Evolutionary conservation across 495 filamentous ascomycete genomes (phyloP).

Genomic region (Aeminium ludgeri): DNA sequence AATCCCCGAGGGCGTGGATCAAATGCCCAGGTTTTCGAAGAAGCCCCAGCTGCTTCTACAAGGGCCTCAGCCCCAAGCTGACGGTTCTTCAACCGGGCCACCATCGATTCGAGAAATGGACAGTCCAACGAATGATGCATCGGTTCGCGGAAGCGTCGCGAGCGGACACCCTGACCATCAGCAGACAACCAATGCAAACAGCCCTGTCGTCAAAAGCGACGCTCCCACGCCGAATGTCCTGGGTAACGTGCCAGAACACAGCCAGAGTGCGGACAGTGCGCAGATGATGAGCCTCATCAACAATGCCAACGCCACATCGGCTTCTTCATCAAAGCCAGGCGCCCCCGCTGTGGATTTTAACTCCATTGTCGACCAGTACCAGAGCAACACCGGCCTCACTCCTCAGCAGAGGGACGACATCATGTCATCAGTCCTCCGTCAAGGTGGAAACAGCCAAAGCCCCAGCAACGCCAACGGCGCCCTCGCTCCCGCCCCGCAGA

Average conservation of each 20-base stretch:
- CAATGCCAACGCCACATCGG: conserved; percentile 57
- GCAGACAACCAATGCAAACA: neutral
- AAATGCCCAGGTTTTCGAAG: conserved; percentile 15
- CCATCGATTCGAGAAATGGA: conserved; percentile 13
- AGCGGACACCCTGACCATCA: neutral
- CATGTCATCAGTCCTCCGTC: conserved; percentile 58
- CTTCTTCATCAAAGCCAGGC: no score
- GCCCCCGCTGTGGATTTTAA: conserved; percentile 46
- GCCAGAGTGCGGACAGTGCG: conserved; percentile 34
- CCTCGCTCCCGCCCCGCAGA: conserved; percentile 42
- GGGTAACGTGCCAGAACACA: conserved; percentile 18
- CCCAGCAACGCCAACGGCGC: conserved; percentile 35
- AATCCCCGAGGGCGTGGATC: conserved; percentile 11
- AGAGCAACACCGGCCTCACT: conserved; percentile 51
- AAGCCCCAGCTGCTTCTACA: conserved; percentile 22
- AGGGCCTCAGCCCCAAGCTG: conserved; percentile 4
- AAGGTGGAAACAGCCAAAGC: conserved; percentile 13
- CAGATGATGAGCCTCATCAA: conserved; percentile 83
- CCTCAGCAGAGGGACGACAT: conserved; percentile 62
- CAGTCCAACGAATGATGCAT: conserved; percentile 9
- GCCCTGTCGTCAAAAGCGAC: conserved; percentile 17
- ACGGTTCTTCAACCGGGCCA: conserved; percentile 11
- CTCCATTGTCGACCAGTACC: conserved; percentile 51
- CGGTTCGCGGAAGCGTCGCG: conserved; percentile 1
- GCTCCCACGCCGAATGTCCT: conserved; percentile 14